Base-by-base conservation (phyloP, 164 flowering plant genomes). In the Nymphaea colorata region DNA sequence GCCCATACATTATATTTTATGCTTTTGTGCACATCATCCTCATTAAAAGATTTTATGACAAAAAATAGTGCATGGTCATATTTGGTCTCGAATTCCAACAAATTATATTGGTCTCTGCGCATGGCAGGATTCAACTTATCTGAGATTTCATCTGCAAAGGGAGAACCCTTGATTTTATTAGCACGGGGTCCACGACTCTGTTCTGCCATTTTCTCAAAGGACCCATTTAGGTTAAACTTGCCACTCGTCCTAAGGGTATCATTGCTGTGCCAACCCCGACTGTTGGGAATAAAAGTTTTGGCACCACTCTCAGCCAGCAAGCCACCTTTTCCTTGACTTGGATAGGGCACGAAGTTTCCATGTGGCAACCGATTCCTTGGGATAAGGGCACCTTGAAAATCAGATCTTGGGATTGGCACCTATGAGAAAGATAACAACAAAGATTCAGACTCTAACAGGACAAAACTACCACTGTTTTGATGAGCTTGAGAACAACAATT, bases 1-100 rank as follows among this genome's bases (percentile, higher is more conserved):
- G 98, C 74, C 98, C 96, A 93, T 57, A 88, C 98, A 70, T 79
- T 75, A 72, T 90, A 93, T 71, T 93, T 93, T 44, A 90, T 75
- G 69, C 85, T 75, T 68, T 85, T 93, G 67, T 90, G 96, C 65
- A 93, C 67, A 68, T 93, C 89, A 74, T 85, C 96, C 77, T 93
- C 98, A 74, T 80, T 87, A 71, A 71, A 93, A 42, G 96, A 90
- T 74, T 93, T 90, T 66, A 93, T 93, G 47, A 93, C 79, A 72
- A 72, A 90, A 68, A 93, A 90, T 73, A 90, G 87, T 7, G 96
- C 97, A 73, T 71, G 73, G 25, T 84, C 82, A 76, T 81, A 90
- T 53, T 80, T 77, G 4, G 76, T 84, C 68, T 76, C 74, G 64
- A 93, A 89, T 76, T 85, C 90, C 66, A 74, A 76, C 44, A 66